Evolutionary conservation across 352 stramenopile species (phyloP).

Genomic region (Globisporangium apiculatum): DNA sequence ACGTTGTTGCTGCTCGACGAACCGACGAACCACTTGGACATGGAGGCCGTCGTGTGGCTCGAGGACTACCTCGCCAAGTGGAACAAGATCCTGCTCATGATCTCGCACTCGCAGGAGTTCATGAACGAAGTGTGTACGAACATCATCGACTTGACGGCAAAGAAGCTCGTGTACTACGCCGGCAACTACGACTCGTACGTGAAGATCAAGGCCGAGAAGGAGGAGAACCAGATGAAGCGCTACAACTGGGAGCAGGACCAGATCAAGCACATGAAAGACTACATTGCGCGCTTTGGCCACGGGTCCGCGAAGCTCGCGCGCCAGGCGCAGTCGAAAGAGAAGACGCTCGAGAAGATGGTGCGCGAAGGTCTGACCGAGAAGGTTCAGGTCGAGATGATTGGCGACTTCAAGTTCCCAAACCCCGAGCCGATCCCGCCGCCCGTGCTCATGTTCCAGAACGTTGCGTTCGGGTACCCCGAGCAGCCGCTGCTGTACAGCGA

Average conservation of each 20-base stretch:
- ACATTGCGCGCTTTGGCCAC: conserved; percentile 98
- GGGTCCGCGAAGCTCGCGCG: conserved; percentile 96
- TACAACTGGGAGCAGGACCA: conserved; percentile 97
- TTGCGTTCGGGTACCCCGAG: conserved; percentile 94
- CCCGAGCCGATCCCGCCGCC: conserved; percentile 92
- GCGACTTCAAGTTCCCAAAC: conserved; percentile 96
- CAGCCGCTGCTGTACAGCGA: conserved; percentile 88
- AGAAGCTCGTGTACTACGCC: conserved; percentile 96
- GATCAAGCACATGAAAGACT: conserved; percentile 99
- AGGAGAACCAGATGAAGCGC: conserved; percentile 98
- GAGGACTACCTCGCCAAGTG: conserved; percentile 97
- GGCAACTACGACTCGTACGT: conserved; percentile 99
- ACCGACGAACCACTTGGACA: conserved; percentile 95
- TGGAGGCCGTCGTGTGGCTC: conserved; percentile 98
- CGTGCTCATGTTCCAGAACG: conserved; percentile 96
- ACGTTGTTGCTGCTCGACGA: conserved; percentile 93
- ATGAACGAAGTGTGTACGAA: conserved; percentile 98
- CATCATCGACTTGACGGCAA: conserved; percentile 94
- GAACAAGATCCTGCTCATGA: conserved; percentile 97
- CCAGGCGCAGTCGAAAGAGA: conserved; percentile 97
- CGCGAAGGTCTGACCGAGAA: conserved; percentile 93
- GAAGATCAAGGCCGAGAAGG: conserved; percentile 93
- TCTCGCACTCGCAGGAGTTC: conserved; percentile 98
- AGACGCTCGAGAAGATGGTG: conserved; percentile 98
- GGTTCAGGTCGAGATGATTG: conserved; percentile 78